A percentile compares a stretch with the other conserved stretches of the same genome.
Conservation (phyloP, 805 yeast genomes). For the Henningerozyma blattae region DNA sequence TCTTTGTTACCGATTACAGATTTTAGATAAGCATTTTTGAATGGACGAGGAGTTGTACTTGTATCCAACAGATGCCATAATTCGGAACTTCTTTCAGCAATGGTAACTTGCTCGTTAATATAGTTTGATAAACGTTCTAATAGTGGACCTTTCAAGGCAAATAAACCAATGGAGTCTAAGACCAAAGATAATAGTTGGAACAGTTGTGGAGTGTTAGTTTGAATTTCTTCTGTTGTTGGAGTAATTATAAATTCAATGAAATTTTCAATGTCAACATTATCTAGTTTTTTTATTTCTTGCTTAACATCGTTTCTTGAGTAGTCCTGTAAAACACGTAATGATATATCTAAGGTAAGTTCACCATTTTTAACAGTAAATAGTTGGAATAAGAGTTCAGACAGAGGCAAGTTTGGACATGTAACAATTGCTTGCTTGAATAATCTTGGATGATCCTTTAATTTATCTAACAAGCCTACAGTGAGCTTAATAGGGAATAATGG, state of each 20-base stretch:
- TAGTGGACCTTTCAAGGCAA: slow-evolving; percentile 19
- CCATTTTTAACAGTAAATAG: slow-evolving; percentile 44
- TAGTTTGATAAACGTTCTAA: slow-evolving; percentile 14
- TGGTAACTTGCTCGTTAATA: slow-evolving; percentile 15
- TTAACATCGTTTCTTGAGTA: slow-evolving; percentile 51
- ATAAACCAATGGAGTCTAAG: slow-evolving; percentile 25
- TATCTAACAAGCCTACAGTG: slow-evolving; percentile 42
- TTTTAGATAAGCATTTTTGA: slow-evolving; percentile 3
- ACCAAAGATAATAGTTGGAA: slow-evolving; percentile 22
- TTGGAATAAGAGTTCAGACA: slow-evolving; percentile 51
- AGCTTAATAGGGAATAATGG: slow-evolving; percentile 65
- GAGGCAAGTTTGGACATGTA: slow-evolving; percentile 59
- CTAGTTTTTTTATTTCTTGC: slow-evolving; percentile 25
- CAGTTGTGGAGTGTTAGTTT: slow-evolving; percentile 14
- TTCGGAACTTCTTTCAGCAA: slow-evolving; percentile 21
- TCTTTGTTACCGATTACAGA: slow-evolving; percentile 5
- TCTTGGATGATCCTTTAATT: slow-evolving; percentile 43
- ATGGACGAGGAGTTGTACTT: slow-evolving; percentile 4
- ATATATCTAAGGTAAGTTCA: slow-evolving; percentile 55
- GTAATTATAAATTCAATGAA: slow-evolving; percentile 24
- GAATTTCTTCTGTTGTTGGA: slow-evolving; percentile 12
- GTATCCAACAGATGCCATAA: slow-evolving; percentile 19
- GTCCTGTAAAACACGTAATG: slow-evolving; percentile 55
- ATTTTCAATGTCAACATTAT: slow-evolving; percentile 22
- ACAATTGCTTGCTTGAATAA: slow-evolving; percentile 73